These are phyloP conservation scores for Ascodesmis nigricans DNA, from an alignment of 495 filamentous ascomycete species.

Conservation along the genomic window DNA sequence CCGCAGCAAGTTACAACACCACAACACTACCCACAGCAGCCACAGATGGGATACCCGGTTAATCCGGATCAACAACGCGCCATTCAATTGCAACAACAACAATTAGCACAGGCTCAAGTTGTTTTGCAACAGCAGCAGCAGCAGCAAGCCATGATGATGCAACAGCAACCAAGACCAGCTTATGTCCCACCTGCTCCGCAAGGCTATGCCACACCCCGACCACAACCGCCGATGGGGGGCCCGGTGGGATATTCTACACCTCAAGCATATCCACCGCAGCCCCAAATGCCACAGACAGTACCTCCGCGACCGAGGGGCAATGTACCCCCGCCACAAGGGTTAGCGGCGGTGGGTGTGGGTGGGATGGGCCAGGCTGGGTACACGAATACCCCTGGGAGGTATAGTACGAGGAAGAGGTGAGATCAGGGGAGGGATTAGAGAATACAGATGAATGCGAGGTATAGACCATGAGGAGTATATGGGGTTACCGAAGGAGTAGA, in stretches of 20 bases:
- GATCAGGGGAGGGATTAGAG: background rate
- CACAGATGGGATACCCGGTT: too few relatives aligned
- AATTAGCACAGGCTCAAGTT: too few relatives aligned
- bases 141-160: background rate
- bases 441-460: background rate
- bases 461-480: background rate
- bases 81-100: too few relatives aligned
- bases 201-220: conserved; percentile 1
- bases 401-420: background rate
- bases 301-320: conserved; percentile 2
- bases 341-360: conserved; percentile 16
- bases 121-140: background rate
- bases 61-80: too few relatives aligned
- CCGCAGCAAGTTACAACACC: conserved; percentile 13
- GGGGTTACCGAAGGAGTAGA: background rate
- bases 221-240: background rate
- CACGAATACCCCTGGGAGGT: background rate
- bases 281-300: background rate
- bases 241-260: too few relatives aligned
- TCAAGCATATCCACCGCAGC: background rate
- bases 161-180: conserved; percentile 8
- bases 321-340: conserved; percentile 18
- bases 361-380: background rate
- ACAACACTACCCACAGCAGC: conserved; percentile 15
- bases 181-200: conserved; percentile 6